Percentiles rank a stretch among this genome's conserved stretches.
These are phyloP conservation scores for Hypericum perforatum DNA, from an alignment of 345 rosid species.

Conservation along the genomic window DNA sequence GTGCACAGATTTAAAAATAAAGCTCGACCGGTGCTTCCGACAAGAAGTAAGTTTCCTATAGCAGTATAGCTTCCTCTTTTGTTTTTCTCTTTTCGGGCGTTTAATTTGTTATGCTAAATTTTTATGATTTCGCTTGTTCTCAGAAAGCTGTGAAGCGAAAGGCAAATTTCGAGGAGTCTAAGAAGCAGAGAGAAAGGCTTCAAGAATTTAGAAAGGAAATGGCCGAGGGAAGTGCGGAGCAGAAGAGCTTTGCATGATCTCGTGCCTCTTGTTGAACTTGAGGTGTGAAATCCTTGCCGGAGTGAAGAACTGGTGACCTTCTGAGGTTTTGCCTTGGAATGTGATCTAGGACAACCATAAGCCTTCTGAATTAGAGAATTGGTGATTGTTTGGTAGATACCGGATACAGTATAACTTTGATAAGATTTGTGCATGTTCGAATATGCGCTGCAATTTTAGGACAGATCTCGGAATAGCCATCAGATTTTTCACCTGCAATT, in stretches of 20 bases:
- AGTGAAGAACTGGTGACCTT: background rate
- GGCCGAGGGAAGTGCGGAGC: slow-evolving; percentile 17
- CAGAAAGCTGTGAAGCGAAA: slow-evolving; percentile 90
- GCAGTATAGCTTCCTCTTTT: background rate
- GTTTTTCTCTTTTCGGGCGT: slow-evolving; percentile 1
- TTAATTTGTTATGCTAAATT: background rate
- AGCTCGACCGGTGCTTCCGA: slow-evolving; percentile 81
- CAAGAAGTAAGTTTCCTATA: slow-evolving; percentile 42
- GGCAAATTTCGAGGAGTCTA: slow-evolving; percentile 67
- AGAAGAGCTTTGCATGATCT: slow-evolving; percentile 8
- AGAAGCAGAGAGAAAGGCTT: slow-evolving; percentile 49
- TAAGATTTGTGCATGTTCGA: too few relatives aligned
- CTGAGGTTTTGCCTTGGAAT: too few relatives aligned
- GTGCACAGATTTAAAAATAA: slow-evolving; percentile 70
- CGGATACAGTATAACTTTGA: too few relatives aligned
- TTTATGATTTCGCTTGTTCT: background rate
- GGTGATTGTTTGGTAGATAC: too few relatives aligned
- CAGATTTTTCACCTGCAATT: too few relatives aligned
- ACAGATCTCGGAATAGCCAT: too few relatives aligned
- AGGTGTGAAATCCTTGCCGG: background rate
- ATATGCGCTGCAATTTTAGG: too few relatives aligned
- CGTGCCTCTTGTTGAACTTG: background rate
- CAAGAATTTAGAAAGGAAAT: slow-evolving; percentile 39
- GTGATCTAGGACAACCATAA: too few relatives aligned
- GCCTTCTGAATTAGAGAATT: too few relatives aligned